Conservation (phyloP, 352 stramenopile species). For the Halophytophthora polymorphica region DNA sequence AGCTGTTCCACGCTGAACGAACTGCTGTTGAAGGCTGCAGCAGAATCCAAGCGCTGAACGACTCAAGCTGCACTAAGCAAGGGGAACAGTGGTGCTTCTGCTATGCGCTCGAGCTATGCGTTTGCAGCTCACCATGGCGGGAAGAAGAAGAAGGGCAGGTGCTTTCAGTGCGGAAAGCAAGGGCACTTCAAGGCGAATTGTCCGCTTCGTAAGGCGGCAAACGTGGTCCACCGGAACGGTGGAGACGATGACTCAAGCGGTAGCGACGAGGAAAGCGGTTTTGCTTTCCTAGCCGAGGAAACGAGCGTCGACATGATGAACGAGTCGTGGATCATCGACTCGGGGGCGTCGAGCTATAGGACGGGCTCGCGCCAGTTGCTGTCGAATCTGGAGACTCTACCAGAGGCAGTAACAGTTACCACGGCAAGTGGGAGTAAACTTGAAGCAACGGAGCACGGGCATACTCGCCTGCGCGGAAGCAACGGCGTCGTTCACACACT, state of each 20-base stretch:
- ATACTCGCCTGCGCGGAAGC: too few relatives aligned
- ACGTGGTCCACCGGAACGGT: too few relatives aligned
- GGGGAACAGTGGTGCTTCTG: background rate
- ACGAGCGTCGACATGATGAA: background rate
- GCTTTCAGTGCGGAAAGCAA: too few relatives aligned
- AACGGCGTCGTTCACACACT: too few relatives aligned
- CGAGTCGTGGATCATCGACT: constrained; percentile 2
- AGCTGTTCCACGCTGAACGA: constrained; percentile 3
- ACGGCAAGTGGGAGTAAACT: constrained; percentile 1
- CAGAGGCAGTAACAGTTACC: background rate
- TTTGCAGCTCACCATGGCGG: background rate
- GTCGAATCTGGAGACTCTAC: background rate
- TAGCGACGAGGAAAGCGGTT: background rate
- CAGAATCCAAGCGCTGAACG: constrained; percentile 3
- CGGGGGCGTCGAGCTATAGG: background rate
- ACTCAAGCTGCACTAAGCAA: constrained; percentile 3
- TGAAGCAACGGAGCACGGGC: background rate
- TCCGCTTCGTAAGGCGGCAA: too few relatives aligned
- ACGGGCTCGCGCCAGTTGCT: background rate
- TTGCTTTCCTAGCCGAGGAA: constrained; percentile 1
- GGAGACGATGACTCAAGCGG: too few relatives aligned
- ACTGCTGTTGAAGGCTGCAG: constrained; percentile 7
- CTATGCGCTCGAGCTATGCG: background rate
- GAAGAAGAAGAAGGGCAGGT: background rate
- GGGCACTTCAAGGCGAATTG: too few relatives aligned